Conservation (phyloP, 2,329 filamentous ascomycete species). For the Scytalidium lignicola region DNA sequence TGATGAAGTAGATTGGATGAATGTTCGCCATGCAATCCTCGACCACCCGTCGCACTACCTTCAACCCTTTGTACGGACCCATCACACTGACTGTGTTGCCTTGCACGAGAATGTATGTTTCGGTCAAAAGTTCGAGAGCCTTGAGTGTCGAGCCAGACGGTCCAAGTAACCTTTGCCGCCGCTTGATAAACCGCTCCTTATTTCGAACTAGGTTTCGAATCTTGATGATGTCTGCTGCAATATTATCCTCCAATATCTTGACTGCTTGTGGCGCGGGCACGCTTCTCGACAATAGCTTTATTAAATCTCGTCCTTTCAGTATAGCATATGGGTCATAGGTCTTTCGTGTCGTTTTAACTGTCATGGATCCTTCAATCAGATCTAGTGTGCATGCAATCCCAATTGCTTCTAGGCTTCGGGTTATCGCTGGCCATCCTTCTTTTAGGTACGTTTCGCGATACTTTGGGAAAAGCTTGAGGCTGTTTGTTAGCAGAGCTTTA, state of each 20-base stretch:
- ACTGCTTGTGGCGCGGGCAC: slow-evolving; percentile 91
- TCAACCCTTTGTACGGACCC: slow-evolving; percentile 88
- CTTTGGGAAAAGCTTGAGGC: slow-evolving; percentile 72
- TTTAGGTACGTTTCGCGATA: slow-evolving; percentile 93
- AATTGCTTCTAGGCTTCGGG: slow-evolving; percentile 76
- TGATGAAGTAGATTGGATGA: slow-evolving; percentile 87
- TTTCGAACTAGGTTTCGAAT: slow-evolving; percentile 85
- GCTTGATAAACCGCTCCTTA: slow-evolving; percentile 93
- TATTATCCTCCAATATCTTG: slow-evolving; percentile 88
- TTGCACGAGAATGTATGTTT: slow-evolving; percentile 91
- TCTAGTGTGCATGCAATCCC: slow-evolving; percentile 91
- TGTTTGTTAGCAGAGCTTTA: not conserved
- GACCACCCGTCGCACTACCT: slow-evolving; percentile 83
- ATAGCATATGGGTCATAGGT: slow-evolving; percentile 91
- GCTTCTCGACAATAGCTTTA: slow-evolving; percentile 85
- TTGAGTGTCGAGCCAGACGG: slow-evolving; percentile 90
- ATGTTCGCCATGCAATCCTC: slow-evolving; percentile 97
- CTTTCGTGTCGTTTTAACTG: slow-evolving; percentile 87
- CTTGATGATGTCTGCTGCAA: slow-evolving; percentile 94
- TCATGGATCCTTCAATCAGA: slow-evolving; percentile 94
- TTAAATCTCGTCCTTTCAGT: slow-evolving; percentile 87
- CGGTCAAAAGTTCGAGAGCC: slow-evolving; percentile 84
- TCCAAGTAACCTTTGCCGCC: slow-evolving; percentile 86
- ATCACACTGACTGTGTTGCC: slow-evolving; percentile 92
- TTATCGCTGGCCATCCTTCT: slow-evolving; percentile 89